Evolutionary conservation across 768 basidiomycete species (phyloP).

Genomic region (Mycena latifolia): DNA sequence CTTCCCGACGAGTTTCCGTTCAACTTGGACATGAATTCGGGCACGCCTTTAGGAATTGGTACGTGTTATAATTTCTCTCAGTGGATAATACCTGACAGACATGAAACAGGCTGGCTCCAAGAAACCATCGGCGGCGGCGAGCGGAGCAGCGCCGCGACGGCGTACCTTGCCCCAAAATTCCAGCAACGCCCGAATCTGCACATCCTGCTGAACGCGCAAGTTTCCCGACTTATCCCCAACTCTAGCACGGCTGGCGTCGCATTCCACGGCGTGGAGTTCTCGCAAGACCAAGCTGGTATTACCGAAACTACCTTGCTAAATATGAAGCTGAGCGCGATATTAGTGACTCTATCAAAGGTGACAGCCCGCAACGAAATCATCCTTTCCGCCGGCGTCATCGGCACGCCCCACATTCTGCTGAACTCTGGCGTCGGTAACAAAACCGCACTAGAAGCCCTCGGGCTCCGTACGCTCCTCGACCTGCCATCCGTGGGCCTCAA

Average conservation of each 20-base stretch:
- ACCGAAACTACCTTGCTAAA: slow-evolving; percentile 11
- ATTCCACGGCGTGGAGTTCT: slow-evolving; percentile 10
- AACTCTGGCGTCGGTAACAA: slow-evolving; percentile 36
- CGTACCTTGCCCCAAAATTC: slow-evolving; percentile 42
- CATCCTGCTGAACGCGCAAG: slow-evolving; percentile 41
- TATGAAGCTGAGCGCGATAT: not conserved
- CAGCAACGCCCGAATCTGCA: slow-evolving; percentile 44
- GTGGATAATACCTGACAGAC: too few species aligned
- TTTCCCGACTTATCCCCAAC: slow-evolving; percentile 32
- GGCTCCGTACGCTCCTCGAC: slow-evolving; percentile 13
- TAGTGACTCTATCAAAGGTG: slow-evolving; percentile 5
- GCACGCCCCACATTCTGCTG: slow-evolving; percentile 41
- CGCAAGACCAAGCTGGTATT: slow-evolving; percentile 8
- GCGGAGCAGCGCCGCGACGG: slow-evolving; percentile 46
- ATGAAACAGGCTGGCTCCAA: slow-evolving; percentile 39
- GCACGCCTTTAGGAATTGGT: slow-evolving; percentile 43
- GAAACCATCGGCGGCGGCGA: slow-evolving; percentile 39
- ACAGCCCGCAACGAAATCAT: slow-evolving; percentile 19
- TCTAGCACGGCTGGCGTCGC: not conserved
- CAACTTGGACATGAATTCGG: slow-evolving; percentile 45
- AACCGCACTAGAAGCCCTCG: slow-evolving; percentile 2
- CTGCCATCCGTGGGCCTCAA: slow-evolving; percentile 33
- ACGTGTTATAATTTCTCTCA: not conserved
- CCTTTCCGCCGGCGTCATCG: slow-evolving; percentile 41
- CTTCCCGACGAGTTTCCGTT: too few species aligned